Percentiles rank a stretch among this genome's conserved stretches.
Conservation (phyloP, 2,329 filamentous ascomycete species). For the Trichophyton simii region DNA sequence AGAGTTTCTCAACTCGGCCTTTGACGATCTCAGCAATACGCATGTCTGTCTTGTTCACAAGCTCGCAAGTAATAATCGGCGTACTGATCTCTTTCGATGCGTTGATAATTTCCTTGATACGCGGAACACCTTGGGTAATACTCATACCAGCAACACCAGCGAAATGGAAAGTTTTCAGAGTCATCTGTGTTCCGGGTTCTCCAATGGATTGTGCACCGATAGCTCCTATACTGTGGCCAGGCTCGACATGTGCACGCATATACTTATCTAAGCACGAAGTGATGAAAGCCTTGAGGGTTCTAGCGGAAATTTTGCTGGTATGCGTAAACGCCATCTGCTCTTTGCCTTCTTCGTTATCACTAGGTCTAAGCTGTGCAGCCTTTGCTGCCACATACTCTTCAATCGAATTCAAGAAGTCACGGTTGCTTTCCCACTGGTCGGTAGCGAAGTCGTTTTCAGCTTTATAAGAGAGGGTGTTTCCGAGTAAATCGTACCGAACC, state of each 20-base stretch:
- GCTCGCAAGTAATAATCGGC: slow-evolving; percentile 76
- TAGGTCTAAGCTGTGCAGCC: slow-evolving; percentile 45
- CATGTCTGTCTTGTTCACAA: slow-evolving; percentile 62
- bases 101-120: slow-evolving; percentile 99
- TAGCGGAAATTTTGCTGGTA: slow-evolving; percentile 69
- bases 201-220: slow-evolving; percentile 96
- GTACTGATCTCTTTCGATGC: slow-evolving; percentile 89
- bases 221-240: slow-evolving; percentile 88
- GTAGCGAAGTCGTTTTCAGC: slow-evolving; percentile 55
- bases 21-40: slow-evolving; percentile 82
- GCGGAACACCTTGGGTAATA: slow-evolving; percentile 96
- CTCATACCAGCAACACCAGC: slow-evolving; percentile 99
- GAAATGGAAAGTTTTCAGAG: slow-evolving; percentile 98
- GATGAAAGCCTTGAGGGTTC: slow-evolving; percentile 65
- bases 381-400: slow-evolving; percentile 55
- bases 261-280: slow-evolving; percentile 77
- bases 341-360: slow-evolving; percentile 21
- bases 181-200: slow-evolving; percentile 98
- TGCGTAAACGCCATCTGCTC: slow-evolving; percentile 43
- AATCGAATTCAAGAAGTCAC: slow-evolving; percentile 70
- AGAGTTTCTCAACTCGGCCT: slow-evolving; percentile 89
- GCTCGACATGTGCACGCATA: slow-evolving; percentile 79
- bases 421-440: slow-evolving; percentile 69
- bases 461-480: slow-evolving; percentile 53
- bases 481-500: slow-evolving; percentile 48